Evolutionary conservation across 148 eudicot species (phyloP).

Genomic region (Silene latifolia): DNA sequence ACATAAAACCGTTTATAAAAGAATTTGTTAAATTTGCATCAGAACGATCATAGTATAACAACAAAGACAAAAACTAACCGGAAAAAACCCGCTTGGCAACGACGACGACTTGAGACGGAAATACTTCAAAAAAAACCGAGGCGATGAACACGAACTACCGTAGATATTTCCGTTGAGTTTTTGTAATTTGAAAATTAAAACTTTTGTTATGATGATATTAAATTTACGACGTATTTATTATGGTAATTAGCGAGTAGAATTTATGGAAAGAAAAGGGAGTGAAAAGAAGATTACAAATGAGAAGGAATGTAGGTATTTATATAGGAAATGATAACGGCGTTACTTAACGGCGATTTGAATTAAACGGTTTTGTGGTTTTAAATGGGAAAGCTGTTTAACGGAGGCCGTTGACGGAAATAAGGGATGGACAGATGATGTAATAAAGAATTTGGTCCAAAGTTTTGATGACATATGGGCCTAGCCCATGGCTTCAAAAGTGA

Average conservation of each 20-base stretch:
- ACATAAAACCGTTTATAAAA: neutral
- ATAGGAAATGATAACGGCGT: constrained; percentile 29
- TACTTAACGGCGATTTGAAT: constrained; percentile 11
- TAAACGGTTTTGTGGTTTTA: neutral
- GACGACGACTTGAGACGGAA: neutral
- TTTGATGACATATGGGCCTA: constrained; percentile 46
- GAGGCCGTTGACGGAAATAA: neutral
- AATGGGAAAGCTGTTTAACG: neutral
- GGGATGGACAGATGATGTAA: neutral
- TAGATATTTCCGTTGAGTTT: neutral
- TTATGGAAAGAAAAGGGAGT: neutral
- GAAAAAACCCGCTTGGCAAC: neutral
- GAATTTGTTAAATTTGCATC: too few relatives aligned
- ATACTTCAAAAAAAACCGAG: too few relatives aligned
- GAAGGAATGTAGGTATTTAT: constrained; percentile 30
- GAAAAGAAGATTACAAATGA: constrained; percentile 27
- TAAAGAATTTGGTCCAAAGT: constrained; percentile 22
- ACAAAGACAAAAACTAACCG: neutral
- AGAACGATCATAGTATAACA: neutral
- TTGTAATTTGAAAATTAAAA: neutral
- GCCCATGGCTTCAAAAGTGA: constrained; percentile 19
- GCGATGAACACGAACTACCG: too few relatives aligned
- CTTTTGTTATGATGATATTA: too few relatives aligned
- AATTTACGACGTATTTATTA: too few relatives aligned
- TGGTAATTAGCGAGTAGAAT: neutral